Percentiles rank a stretch among this genome's conserved stretches.
Evolutionary conservation across 495 filamentous ascomycete species (phyloP).

Genomic region (Oleoguttula mirabilis): DNA sequence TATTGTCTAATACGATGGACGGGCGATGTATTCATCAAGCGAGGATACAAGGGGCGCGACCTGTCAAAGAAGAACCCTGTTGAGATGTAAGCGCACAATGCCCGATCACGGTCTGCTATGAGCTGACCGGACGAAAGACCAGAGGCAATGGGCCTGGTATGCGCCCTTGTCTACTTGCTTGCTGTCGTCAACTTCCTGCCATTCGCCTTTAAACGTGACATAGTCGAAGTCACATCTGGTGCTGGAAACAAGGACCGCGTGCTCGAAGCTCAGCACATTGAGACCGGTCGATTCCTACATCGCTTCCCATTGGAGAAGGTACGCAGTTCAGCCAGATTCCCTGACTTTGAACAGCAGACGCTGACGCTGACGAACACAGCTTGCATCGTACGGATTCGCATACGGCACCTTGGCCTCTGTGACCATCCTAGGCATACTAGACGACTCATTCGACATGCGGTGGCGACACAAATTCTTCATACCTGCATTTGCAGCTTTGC

Average conservation of each 20-base stretch:
- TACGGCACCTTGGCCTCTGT: constrained; percentile 83
- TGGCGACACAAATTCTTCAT: constrained; percentile 99
- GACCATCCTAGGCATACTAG: constrained; percentile 80
- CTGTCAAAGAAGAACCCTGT: constrained; percentile 65
- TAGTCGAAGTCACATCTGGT: constrained; percentile 88
- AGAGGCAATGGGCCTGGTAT: constrained; percentile 95
- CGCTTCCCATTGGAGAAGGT: constrained; percentile 91
- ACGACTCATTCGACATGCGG: constrained; percentile 95
- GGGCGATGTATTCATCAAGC: constrained; percentile 77
- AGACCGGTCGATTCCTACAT: constrained; percentile 71
- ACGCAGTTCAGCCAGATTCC: constrained; percentile 3
- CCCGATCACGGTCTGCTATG: not conserved
- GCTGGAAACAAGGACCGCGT: constrained; percentile 85
- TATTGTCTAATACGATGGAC: constrained; percentile 89
- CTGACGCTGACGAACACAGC: constrained; percentile 34
- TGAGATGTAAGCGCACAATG: constrained; percentile 51
- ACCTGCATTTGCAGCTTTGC: constrained; percentile 84
- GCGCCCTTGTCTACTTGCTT: constrained; percentile 82
- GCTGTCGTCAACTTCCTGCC: constrained; percentile 83
- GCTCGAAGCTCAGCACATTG: constrained; percentile 48
- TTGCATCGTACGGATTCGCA: constrained; percentile 89
- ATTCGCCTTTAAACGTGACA: constrained; percentile 95
- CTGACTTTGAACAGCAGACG: not conserved
- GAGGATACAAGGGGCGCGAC: constrained; percentile 83
- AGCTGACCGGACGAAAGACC: constrained; percentile 42